These are phyloP conservation scores for Agrocybe pediades DNA, from an alignment of 768 basidiomycete genomes.

Conservation along the genomic window DNA sequence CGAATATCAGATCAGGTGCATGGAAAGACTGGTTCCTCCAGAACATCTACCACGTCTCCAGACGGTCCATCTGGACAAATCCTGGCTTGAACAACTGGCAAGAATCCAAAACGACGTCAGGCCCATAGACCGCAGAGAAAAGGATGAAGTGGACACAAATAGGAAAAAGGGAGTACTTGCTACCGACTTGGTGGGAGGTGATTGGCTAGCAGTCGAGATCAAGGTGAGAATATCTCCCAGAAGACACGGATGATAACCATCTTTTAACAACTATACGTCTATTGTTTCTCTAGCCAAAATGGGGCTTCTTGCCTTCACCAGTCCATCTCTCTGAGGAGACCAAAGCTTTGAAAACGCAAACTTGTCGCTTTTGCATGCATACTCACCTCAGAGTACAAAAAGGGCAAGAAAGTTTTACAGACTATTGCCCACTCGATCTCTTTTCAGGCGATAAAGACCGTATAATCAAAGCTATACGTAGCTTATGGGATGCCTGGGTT, in stretches of 20 bases:
- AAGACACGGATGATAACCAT: background rate
- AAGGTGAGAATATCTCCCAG: slow-evolving; percentile 57
- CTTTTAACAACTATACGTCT: slow-evolving; percentile 6
- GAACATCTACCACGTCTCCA: slow-evolving; percentile 61
- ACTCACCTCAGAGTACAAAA: slow-evolving; percentile 48
- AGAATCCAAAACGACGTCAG: slow-evolving; percentile 47
- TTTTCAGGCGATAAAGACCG: slow-evolving; percentile 73
- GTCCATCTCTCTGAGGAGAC: slow-evolving; percentile 62
- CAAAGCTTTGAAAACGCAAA: slow-evolving; percentile 58
- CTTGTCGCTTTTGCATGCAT: slow-evolving; percentile 95
- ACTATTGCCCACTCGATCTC: slow-evolving; percentile 90
- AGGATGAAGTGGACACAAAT: slow-evolving; percentile 59
- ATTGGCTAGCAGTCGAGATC: slow-evolving; percentile 80
- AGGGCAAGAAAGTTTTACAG: slow-evolving; percentile 37
- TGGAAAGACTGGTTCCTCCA: slow-evolving; percentile 63
- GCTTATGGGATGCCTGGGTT: slow-evolving; percentile 76
- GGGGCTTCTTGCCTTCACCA: slow-evolving; percentile 84
- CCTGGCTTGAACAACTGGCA: slow-evolving; percentile 65
- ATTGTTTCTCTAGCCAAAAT: slow-evolving; percentile 75
- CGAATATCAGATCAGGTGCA: slow-evolving; percentile 64
- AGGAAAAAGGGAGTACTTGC: slow-evolving; percentile 68
- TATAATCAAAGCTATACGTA: slow-evolving; percentile 60
- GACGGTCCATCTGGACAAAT: slow-evolving; percentile 44
- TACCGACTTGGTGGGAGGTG: slow-evolving; percentile 73
- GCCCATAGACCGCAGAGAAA: slow-evolving; percentile 54